Conservation (phyloP, 2,329 filamentous ascomycete species). For the Orbilia brochopaga region DNA sequence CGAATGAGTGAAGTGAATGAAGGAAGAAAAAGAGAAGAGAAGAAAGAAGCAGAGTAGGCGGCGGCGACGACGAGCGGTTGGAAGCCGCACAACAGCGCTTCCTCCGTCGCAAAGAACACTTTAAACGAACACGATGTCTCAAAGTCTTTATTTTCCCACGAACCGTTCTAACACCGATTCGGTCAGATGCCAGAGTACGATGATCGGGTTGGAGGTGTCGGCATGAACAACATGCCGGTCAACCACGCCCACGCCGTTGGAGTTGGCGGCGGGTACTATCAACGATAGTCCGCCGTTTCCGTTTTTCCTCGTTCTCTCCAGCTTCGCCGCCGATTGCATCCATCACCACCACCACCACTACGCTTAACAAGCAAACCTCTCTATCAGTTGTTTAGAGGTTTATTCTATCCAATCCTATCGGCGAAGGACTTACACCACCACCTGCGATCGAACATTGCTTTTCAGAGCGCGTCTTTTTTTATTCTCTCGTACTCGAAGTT, state of each 20-base stretch:
- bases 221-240: conserved; percentile 48
- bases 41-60: too few species aligned
- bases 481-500: neutral
- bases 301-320: neutral
- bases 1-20: neutral
- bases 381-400: conserved; percentile 41
- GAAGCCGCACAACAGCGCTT: conserved; percentile 24
- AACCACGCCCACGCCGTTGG: conserved; percentile 47
- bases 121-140: conserved; percentile 7
- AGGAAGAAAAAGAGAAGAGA: too few species aligned
- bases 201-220: conserved; percentile 44
- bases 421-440: too few species aligned
- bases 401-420: conserved; percentile 4
- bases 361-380: conserved; percentile 24
- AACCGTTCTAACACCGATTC: conserved; percentile 30
- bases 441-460: conserved; percentile 4
- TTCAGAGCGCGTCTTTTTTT: conserved; percentile 31
- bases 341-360: too few species aligned
- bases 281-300: conserved; percentile 29
- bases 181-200: conserved; percentile 48
- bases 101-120: conserved; percentile 3
- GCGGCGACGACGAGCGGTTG: conserved; percentile 15
- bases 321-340: neutral
- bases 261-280: conserved; percentile 48
- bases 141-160: conserved; percentile 10